Evolutionary conservation across 768 basidiomycete species (phyloP), one percentile per base, ranked within the genome.

Genomic region (Lactarius evosmus): DNA sequence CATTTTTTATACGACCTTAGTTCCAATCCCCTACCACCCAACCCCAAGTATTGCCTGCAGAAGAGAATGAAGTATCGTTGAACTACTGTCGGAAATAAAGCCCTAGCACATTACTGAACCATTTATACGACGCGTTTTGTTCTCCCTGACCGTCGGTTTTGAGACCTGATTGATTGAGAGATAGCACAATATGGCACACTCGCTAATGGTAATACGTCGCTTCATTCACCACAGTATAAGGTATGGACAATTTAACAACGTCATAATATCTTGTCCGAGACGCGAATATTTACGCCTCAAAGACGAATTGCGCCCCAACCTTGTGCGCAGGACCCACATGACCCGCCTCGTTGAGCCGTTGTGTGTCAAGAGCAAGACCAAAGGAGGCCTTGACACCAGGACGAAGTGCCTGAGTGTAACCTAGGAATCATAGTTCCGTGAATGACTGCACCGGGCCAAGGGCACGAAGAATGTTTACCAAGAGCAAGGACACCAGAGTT

Each of bases 301-400:
- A 69, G 52, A 67, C 60, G 25, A 69, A 65, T 25, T 69, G 62
- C 5, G 68, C 66, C 33, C 68, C 68, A 50, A 69, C 60, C 83
- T 93, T 93, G 86, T 94, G 92, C 16, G 86, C 83, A 60, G 88
- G 83, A 54, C 87, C 89, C 58, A 75, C 63, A 59, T 72, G 72
- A 38, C 79, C 76, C 58, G 82, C 75, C 61, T 93, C 91, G 79
- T 91, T 94, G 70, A 98, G 80, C 69, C 90, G 86, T 79, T 93
- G 87, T 66, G 94, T 96, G 80, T 99, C 97, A 68, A 99, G 81
- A 69, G 94, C 93, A 72, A 98, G 85, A 79, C 96, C 95, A 76
- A 98, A 95, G 56, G 89, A 83, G 53, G 90, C 90, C 76, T 90
- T 93, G 72, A 98, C 91, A 72, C 95, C 95, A 57, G 93, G 93